phyloP scores from a whole-genome alignment of 129 eudicot species.

The Apium graveolens region DNA sequence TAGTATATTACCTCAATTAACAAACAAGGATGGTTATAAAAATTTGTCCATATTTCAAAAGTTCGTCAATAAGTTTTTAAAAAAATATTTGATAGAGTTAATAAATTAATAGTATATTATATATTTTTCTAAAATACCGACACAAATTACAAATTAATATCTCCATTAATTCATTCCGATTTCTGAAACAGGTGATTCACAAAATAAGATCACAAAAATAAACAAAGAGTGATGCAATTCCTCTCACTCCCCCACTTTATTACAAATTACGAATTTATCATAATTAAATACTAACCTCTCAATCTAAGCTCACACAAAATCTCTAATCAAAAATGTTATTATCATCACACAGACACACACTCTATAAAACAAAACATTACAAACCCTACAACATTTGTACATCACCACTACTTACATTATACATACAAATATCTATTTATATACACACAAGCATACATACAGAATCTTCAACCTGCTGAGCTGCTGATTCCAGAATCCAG shows the following conservation, averaged over 20 bases:
- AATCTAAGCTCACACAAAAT: not conserved
- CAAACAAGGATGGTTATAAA: too few relatives aligned
- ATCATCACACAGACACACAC: not conserved
- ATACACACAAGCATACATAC: not conserved
- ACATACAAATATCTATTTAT: not conserved
- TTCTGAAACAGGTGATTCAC: too few relatives aligned
- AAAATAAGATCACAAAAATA: too few relatives aligned
- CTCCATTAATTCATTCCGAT: too few relatives aligned
- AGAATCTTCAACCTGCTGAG: conserved; percentile 1
- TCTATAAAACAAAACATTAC: not conserved
- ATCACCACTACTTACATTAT: not conserved
- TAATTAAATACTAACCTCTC: not conserved
- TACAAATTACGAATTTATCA: not conserved
- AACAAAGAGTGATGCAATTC: too few relatives aligned
- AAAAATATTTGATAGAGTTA: too few relatives aligned
- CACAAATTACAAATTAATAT: too few relatives aligned
- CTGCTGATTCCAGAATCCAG: conserved; percentile 1
- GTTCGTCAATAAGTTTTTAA: too few relatives aligned
- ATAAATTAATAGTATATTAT: too few relatives aligned
- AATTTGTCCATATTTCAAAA: too few relatives aligned
- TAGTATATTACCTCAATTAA: too few relatives aligned
- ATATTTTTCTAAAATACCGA: too few relatives aligned
- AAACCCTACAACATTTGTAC: not conserved
- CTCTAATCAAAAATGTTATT: not conserved
- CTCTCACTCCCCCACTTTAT: not conserved